Percentiles rank a stretch among this genome's conserved stretches.
phyloP scores from a whole-genome alignment of 2,329 filamentous ascomycete genomes.

The Alternaria tenuissima region DNA sequence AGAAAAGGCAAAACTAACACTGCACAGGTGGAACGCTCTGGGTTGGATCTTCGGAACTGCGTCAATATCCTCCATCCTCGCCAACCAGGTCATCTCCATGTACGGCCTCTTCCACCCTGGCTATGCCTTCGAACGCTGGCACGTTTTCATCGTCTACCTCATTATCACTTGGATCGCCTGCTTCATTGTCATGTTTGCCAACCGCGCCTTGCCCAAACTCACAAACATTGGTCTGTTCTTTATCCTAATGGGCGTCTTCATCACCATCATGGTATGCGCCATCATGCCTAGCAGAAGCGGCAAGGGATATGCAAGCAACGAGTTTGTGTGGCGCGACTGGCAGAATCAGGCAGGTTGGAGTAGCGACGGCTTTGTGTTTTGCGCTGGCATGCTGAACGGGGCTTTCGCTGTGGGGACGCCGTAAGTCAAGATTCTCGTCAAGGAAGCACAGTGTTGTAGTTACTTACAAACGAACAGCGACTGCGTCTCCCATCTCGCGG shows the following conservation, averaged over 20 bases:
- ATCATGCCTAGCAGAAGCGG: slow-evolving; percentile 62
- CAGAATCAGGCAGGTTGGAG: slow-evolving; percentile 56
- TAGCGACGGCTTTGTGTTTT: slow-evolving; percentile 68
- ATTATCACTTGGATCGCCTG: slow-evolving; percentile 59
- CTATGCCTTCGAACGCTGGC: slow-evolving; percentile 58
- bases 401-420: slow-evolving; percentile 73
- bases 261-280: slow-evolving; percentile 64
- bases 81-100: slow-evolving; percentile 58
- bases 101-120: slow-evolving; percentile 59
- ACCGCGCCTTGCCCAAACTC: slow-evolving; percentile 61
- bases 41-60: slow-evolving; percentile 60
- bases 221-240: slow-evolving; percentile 65
- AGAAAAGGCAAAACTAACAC: slow-evolving; percentile 1
- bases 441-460: background rate
- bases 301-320: slow-evolving; percentile 50
- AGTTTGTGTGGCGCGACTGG: slow-evolving; percentile 58
- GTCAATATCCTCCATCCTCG: slow-evolving; percentile 54
- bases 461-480: slow-evolving; percentile 50
- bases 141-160: slow-evolving; percentile 61
- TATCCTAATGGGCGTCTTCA: slow-evolving; percentile 62
- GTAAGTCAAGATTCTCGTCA: slow-evolving; percentile 20
- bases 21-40: slow-evolving; percentile 58
- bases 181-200: slow-evolving; percentile 61
- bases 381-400: slow-evolving; percentile 72
- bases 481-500: slow-evolving; percentile 70